A percentile compares a stretch with the other conserved stretches of the same genome.
Conservation (phyloP, 2,329 filamentous ascomycete species). For the Diaporthe batatas region DNA sequence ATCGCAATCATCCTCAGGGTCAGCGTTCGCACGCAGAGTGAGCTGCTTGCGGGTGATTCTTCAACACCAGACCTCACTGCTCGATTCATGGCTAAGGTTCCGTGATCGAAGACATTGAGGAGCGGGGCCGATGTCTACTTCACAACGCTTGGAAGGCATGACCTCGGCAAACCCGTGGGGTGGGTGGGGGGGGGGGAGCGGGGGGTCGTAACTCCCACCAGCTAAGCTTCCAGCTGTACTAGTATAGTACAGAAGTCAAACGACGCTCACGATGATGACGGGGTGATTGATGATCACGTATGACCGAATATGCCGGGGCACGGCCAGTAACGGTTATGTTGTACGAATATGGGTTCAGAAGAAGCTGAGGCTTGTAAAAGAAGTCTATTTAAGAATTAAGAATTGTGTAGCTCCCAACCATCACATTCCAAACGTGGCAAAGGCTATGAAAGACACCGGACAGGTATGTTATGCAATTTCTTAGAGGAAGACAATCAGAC, state of each 20-base stretch:
- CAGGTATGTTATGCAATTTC: conserved; percentile 19
- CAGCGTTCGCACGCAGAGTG: not conserved
- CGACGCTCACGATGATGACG: not conserved
- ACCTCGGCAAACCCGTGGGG: conserved; percentile 5
- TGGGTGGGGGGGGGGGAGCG: conserved; percentile 2
- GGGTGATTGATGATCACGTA: not conserved
- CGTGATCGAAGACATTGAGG: not conserved
- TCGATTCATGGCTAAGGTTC: not conserved
- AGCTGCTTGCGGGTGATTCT: too few species aligned
- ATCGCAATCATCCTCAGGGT: not conserved
- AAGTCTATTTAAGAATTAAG: conserved; percentile 32
- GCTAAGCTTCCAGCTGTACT: not conserved
- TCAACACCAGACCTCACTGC: not conserved
- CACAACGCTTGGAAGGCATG: not conserved
- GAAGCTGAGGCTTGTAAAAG: conserved; percentile 27
- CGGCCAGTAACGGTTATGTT: not conserved
- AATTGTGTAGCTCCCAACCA: conserved; percentile 25
- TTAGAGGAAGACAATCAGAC: conserved; percentile 19
- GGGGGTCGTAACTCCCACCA: not conserved
- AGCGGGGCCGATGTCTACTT: conserved; percentile 26
- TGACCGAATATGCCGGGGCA: conserved; percentile 10
- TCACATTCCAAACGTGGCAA: conserved; percentile 11
- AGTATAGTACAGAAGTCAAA: not conserved
- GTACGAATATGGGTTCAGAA: not conserved
- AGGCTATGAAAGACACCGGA: conserved; percentile 24